Base-by-base conservation (phyloP, 345 rosid species). In the Geranium rotundifolium region DNA sequence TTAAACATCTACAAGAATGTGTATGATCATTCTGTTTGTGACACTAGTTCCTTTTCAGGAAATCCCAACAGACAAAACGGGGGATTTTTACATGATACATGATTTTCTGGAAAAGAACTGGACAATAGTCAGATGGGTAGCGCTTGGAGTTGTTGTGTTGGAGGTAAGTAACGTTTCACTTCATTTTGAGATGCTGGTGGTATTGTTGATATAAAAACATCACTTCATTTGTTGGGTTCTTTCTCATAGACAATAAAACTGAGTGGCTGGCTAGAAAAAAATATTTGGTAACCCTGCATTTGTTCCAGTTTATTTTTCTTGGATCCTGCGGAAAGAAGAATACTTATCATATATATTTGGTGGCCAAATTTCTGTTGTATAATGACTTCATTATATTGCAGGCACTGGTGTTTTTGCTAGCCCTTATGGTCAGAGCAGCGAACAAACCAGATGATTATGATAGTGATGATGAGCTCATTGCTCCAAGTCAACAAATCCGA, bases 401-500 rank as follows among this genome's bases (percentile, higher is more conserved):
- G 98, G 96, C 88, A 59, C 58, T 92, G 66, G 65, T 88, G 54
- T 86, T 93, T 84, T 55, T 90, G 73, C 81, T 93, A 72, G 84
- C 96, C 52, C 78, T 93, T 61, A 58, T 83, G 62, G 92, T 93
- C 27, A 81, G 97, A 64, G 75, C 99, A 65, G 84, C 85, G 39
- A 85, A 88, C 68, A 71, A 63, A 71, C 96, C 99, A n/a, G 76
- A 61, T 16, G 92, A 84, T 61, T 88, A 86, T 73, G 99, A 88
- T 76, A 93, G 99, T 71, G 99, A 93, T 69, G 97, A 93, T 73
- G 99, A 93, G 64, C 62, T 75, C 17, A 77, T 88, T 59, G 76
- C 75, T 41, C 81, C 87, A 57, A 82, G 90, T 67, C 95, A 85
- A 77, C 96, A 85, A 70, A 79, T 85, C 61, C 82, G 87, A 54